Evolutionary conservation across 768 basidiomycete genomes (phyloP), one percentile per base, ranked within the genome.

Genomic region (Paxillus involutus): DNA sequence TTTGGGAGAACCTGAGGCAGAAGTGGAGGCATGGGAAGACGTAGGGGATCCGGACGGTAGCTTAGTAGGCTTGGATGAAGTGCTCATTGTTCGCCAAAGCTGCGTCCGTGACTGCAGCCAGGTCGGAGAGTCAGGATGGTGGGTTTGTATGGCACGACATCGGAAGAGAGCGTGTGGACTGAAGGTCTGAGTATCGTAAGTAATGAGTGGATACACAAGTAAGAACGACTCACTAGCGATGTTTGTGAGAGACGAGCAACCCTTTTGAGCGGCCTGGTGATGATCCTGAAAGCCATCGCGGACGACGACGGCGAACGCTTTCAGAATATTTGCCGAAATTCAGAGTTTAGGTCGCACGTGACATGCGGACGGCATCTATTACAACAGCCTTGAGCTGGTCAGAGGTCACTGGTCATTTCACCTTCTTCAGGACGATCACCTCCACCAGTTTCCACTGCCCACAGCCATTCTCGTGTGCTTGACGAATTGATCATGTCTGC

Each of bases 401-500:
- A 21, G 21, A 21, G n/a, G n/a, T n/a, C n/a, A n/a, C 21, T 21
- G n/a, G 21, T 21, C 21, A 16, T 26, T 10, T 17, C 26, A 13
- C 26, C 19, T 24, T 14, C 19, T 14, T 8, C 14, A 32, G 49
- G 6, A 37, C 14, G 10, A 26, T 19, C 13, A 13, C n/a, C 8
- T 39, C 37, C 39, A 24, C 29, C 39, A 26, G 26, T 26, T 26
- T 40, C n/a, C 7, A 40, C n/a, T 13, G 6, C 39, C 8, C 40
- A 14, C n/a, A 4, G 30, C 10, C 14, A 2, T n/a, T 17, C n/a
- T 39, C 8, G 14, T 11, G 19, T 2, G 24, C 29, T 41, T 19
- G 33, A 48, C 53, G 14, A 46, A 41, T 13, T 41, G 32, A 40
- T 53, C 39, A 69, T 71, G 68, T 59, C 68, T 10, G 51, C 57